Evolutionary conservation across 306 rosid genomes (phyloP).

Genomic region (Dalbergia cultrata): DNA sequence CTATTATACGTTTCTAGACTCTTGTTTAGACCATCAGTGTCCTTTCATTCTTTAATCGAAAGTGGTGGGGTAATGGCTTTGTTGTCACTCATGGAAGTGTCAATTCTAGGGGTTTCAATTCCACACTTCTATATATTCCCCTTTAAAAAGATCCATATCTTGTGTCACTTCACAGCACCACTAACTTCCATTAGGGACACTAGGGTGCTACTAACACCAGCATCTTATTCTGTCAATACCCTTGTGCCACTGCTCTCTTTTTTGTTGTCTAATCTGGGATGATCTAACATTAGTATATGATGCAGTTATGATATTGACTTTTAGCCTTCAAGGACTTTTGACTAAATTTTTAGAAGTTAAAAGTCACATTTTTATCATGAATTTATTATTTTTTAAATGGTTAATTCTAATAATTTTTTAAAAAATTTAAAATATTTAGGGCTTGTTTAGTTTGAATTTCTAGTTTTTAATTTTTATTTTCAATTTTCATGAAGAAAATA

Average conservation of each 20-base stretch:
- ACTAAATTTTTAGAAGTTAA: no score
- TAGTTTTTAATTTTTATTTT: no score
- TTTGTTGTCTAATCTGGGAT: constrained; percentile 12
- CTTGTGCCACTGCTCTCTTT: constrained; percentile 37
- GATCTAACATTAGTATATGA: constrained; percentile 16
- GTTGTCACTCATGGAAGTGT: constrained; percentile 54
- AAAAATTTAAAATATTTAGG: no score
- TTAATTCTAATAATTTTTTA: no score
- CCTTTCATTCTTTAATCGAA: constrained; percentile 41
- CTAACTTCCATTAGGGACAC: constrained; percentile 30
- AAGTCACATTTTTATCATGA: no score
- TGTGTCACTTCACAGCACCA: constrained; percentile 40
- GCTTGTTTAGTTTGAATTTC: no score
- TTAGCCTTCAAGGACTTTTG: not conserved
- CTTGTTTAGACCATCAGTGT: constrained; percentile 15
- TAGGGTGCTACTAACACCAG: constrained; percentile 31
- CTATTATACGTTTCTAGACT: constrained; percentile 10
- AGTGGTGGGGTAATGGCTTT: constrained; percentile 57
- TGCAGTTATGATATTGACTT: constrained; percentile 34
- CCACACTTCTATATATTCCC: constrained; percentile 8
- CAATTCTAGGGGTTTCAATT: constrained; percentile 27
- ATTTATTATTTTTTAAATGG: no score
- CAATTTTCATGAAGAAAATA: no score
- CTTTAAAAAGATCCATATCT: constrained; percentile 37
- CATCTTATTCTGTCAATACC: constrained; percentile 36